phyloP scores from a whole-genome alignment of 2,329 filamentous ascomycete genomes.

The Aspergillus tamarii region DNA sequence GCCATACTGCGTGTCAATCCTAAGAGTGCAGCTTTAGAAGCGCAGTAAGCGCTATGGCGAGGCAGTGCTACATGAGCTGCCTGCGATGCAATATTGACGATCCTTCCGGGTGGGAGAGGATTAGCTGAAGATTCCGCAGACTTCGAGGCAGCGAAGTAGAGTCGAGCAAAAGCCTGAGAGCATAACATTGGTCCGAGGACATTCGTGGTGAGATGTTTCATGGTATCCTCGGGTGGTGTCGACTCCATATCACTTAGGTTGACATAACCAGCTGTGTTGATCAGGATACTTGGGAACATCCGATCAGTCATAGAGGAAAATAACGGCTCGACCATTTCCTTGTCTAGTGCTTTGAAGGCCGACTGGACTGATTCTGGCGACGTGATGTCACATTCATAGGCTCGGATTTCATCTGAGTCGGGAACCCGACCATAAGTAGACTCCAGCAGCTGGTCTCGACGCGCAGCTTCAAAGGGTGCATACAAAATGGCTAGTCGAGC shows the following conservation, averaged over 20 bases:
- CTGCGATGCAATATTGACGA: conserved; percentile 52
- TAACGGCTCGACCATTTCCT: conserved; percentile 21
- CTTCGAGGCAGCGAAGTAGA: conserved; percentile 41
- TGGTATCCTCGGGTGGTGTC: conserved; percentile 47
- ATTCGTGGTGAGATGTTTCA: conserved; percentile 50
- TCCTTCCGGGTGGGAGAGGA: conserved; percentile 42
- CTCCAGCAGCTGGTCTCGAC: conserved; percentile 41
- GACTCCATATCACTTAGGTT: conserved; percentile 49
- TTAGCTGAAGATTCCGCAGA: conserved; percentile 19
- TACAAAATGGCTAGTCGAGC: conserved; percentile 51
- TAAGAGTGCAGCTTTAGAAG: conserved; percentile 51
- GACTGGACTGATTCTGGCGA: conserved; percentile 50
- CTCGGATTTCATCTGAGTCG: conserved; percentile 29
- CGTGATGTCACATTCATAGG: conserved; percentile 53
- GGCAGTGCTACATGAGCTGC: conserved; percentile 52
- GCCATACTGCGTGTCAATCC: conserved; percentile 52
- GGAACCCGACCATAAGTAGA: conserved; percentile 34
- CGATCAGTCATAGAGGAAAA: conserved; percentile 22
- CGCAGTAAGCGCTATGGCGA: conserved; percentile 52
- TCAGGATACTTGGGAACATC: conserved; percentile 43
- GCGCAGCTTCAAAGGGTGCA: conserved; percentile 49
- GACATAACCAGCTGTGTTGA: conserved; percentile 51
- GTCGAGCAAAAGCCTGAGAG: conserved; percentile 48
- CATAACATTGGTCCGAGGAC: conserved; percentile 51
- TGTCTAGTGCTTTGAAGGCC: conserved; percentile 43